A percentile compares a stretch with the other conserved stretches of the same genome.
These are phyloP conservation scores for Trichosporon faecale DNA, from an alignment of 1,284 basidiomycete species.

Conservation along the genomic window DNA sequence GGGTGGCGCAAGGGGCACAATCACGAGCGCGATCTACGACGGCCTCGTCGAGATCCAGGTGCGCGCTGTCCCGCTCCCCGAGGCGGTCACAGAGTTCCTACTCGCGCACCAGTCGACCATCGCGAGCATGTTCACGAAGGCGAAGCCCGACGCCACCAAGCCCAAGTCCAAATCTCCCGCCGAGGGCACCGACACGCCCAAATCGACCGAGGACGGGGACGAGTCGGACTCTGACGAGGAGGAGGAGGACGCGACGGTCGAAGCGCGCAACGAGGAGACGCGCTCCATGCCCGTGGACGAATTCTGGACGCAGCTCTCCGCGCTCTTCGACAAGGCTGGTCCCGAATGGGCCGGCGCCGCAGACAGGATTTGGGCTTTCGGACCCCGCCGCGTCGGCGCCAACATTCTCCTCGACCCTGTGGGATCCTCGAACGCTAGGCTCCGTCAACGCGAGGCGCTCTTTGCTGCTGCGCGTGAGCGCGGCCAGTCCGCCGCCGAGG, in stretches of 20 bases:
- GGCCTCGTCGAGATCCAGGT: conserved; percentile 78
- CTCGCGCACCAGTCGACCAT: conserved; percentile 61
- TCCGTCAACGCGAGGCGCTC: conserved; percentile 40
- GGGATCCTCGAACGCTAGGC: conserved; percentile 34
- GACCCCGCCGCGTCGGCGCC: conserved; percentile 79
- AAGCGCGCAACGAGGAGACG: conserved; percentile 46
- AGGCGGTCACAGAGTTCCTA: conserved; percentile 66
- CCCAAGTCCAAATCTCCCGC: not conserved
- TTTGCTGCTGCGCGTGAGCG: conserved; percentile 44
- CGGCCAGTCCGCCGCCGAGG: conserved; percentile 48
- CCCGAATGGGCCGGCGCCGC: conserved; percentile 74
- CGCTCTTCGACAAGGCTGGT: conserved; percentile 65
- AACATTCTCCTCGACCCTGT: conserved; percentile 75
- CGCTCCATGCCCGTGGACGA: conserved; percentile 66
- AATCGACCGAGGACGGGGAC: conserved; percentile 17
- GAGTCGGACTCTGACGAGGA: conserved; percentile 29
- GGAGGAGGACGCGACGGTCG: conserved; percentile 35
- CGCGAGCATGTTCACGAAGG: conserved; percentile 32
- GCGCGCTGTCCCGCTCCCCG: conserved; percentile 75
- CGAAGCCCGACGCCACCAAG: conserved; percentile 38
- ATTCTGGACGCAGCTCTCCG: conserved; percentile 75
- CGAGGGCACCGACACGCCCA: not conserved
- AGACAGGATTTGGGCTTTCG: conserved; percentile 84
- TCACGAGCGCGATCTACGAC: conserved; percentile 66
- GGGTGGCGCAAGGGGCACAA: conserved; percentile 71